Evolutionary conservation across 306 rosid species (phyloP).

Genomic region (Cicer cuneatum): DNA sequence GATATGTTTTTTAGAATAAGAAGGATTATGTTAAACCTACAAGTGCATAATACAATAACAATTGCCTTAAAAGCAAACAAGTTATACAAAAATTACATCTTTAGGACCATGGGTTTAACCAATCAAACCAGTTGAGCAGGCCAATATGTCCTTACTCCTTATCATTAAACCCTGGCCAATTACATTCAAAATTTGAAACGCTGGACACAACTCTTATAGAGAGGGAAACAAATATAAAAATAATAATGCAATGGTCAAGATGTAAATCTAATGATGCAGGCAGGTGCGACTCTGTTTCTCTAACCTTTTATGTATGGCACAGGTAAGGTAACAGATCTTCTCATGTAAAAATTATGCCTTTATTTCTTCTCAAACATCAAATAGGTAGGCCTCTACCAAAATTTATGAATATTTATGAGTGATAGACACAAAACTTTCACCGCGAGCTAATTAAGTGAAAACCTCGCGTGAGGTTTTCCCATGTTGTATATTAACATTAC

Average conservation of each 20-base stretch:
- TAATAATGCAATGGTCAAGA: constrained; percentile 5
- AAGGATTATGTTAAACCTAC: constrained; percentile 22
- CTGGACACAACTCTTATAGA: neutral
- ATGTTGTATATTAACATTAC: neutral
- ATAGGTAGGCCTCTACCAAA: neutral
- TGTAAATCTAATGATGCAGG: constrained; percentile 30
- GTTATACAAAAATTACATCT: neutral
- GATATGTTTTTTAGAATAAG: constrained; percentile 31
- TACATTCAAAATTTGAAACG: constrained; percentile 17
- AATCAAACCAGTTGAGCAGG: constrained; percentile 33
- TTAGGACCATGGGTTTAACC: constrained; percentile 24
- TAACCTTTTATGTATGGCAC: neutral
- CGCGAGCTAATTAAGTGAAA: constrained; percentile 13
- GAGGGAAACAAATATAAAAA: constrained; percentile 15
- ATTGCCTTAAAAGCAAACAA: constrained; percentile 23
- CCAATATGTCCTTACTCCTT: neutral
- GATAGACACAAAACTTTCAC: neutral
- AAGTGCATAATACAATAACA: constrained; percentile 20
- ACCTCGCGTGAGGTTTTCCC: neutral
- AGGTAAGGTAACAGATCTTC: constrained; percentile 12
- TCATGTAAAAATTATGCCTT: neutral
- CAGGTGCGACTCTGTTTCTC: neutral
- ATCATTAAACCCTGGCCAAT: constrained; percentile 18
- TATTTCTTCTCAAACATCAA: constrained; percentile 17
- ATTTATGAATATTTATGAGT: neutral